phyloP scores from a whole-genome alignment of 306 rosid genomes.

The Rosa persica region DNA sequence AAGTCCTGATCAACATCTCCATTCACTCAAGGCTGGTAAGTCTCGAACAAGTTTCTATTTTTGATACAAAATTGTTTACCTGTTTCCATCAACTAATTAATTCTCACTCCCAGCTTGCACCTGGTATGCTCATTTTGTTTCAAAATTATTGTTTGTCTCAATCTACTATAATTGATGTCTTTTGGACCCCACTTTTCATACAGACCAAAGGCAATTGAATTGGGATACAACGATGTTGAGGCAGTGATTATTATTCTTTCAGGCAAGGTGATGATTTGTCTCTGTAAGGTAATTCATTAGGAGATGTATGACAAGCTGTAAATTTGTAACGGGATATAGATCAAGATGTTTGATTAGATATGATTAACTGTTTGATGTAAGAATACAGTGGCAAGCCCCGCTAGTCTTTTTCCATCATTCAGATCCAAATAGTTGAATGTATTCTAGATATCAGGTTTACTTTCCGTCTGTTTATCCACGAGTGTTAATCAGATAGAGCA shows the following conservation, averaged over 20 bases:
- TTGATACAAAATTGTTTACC: slow-evolving; percentile 5
- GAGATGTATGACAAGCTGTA: neutral
- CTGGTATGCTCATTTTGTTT: neutral
- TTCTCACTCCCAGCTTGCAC: slow-evolving; percentile 4
- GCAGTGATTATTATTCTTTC: neutral
- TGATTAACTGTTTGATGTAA: neutral
- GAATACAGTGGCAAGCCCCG: neutral
- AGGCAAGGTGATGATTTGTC: neutral
- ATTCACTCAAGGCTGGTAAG: slow-evolving; percentile 51
- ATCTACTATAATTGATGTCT: neutral
- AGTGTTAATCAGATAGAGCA: neutral
- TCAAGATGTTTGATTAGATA: neutral
- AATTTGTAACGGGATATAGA: neutral
- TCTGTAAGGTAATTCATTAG: neutral
- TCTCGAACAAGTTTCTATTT: slow-evolving; percentile 6
- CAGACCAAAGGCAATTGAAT: slow-evolving; percentile 6
- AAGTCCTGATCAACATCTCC: slow-evolving; percentile 29
- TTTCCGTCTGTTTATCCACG: neutral
- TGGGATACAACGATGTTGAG: neutral
- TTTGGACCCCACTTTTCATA: neutral
- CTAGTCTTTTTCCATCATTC: neutral
- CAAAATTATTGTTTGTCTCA: neutral
- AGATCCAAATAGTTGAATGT: neutral
- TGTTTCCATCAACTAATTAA: slow-evolving; percentile 3
- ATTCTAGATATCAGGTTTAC: neutral